phyloP scores from a whole-genome alignment of 2,329 filamentous ascomycete genomes.

The Uncinocarpus reesii region DNA sequence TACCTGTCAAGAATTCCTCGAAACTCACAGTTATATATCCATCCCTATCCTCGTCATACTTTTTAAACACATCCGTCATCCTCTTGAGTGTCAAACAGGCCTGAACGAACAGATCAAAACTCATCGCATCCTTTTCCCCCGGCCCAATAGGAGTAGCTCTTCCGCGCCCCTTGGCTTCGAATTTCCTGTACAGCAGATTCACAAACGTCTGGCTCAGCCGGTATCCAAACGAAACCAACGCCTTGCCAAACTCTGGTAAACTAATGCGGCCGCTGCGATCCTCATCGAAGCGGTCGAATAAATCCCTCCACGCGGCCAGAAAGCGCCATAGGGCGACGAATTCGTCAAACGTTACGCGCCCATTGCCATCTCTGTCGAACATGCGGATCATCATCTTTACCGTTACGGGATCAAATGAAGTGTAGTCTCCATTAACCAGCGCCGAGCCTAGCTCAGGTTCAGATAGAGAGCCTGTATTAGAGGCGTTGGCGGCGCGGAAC shows the following conservation, averaged over 20 bases:
- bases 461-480: slow-evolving; percentile 68
- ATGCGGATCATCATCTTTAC: slow-evolving; percentile 99
- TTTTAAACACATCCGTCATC: slow-evolving; percentile 99
- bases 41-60: slow-evolving; percentile 93
- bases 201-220: slow-evolving; percentile 76
- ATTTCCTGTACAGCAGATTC: slow-evolving; percentile 72
- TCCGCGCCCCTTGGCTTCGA: slow-evolving; percentile 52
- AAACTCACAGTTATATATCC: slow-evolving; percentile 80
- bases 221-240: slow-evolving; percentile 87
- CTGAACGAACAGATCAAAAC: slow-evolving; percentile 95
- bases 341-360: slow-evolving; percentile 86
- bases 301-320: slow-evolving; percentile 79
- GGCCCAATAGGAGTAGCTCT: slow-evolving; percentile 28
- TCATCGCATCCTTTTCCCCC: slow-evolving; percentile 54
- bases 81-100: slow-evolving; percentile 92
- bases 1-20: slow-evolving; percentile 64
- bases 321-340: slow-evolving; percentile 97
- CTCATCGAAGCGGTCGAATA: slow-evolving; percentile 91
- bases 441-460: slow-evolving; percentile 80
- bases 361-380: slow-evolving; percentile 88
- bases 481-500: slow-evolving; percentile 77
- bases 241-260: slow-evolving; percentile 76
- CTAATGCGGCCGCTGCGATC: slow-evolving; percentile 81
- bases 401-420: slow-evolving; percentile 83
- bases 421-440: slow-evolving; percentile 93